Evolutionary conservation across 352 stramenopile species (phyloP).

Genomic region (Halophytophthora batemanensis): DNA sequence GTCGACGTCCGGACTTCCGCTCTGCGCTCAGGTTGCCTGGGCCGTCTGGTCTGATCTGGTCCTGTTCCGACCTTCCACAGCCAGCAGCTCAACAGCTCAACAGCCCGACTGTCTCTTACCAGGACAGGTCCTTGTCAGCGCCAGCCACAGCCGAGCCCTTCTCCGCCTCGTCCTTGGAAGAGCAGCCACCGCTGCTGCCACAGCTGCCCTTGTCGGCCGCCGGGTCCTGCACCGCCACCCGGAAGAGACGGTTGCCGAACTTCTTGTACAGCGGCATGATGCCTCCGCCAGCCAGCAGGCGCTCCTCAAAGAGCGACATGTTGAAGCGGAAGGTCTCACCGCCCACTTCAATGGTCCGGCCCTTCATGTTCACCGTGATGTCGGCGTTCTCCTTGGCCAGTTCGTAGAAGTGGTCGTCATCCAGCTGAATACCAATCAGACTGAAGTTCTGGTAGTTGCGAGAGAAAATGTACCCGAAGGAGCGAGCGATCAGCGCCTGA

Average conservation of each 20-base stretch:
- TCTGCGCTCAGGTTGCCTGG: too few relatives aligned
- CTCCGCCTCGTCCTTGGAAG: conserved; percentile 32
- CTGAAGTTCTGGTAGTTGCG: conserved; percentile 89
- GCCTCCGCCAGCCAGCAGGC: conserved; percentile 69
- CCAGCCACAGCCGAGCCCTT: conserved; percentile 24
- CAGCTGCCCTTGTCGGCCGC: conserved; percentile 32
- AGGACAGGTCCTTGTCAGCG: conserved; percentile 54
- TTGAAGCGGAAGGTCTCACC: conserved; percentile 81
- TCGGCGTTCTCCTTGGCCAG: conserved; percentile 68
- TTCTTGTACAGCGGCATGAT: conserved; percentile 89
- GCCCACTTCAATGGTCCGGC: conserved; percentile 74
- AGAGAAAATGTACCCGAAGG: conserved; percentile 87
- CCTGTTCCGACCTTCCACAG: too few relatives aligned
- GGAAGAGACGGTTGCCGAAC: conserved; percentile 83
- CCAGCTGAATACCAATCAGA: conserved; percentile 74
- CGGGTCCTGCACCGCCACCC: conserved; percentile 74
- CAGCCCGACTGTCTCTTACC: conserved; percentile 22
- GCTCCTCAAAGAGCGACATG: conserved; percentile 86
- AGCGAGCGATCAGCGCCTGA: conserved; percentile 77
- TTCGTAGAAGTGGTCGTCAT: conserved; percentile 81
- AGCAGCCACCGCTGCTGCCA: conserved; percentile 27
- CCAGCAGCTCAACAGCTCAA: too few relatives aligned
- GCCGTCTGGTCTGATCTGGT: too few relatives aligned
- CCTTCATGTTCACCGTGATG: conserved; percentile 82
- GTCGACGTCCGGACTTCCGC: too few relatives aligned